phyloP scores from a whole-genome alignment of 108 stramenopile genomes.

The Skeletonema costatum region DNA sequence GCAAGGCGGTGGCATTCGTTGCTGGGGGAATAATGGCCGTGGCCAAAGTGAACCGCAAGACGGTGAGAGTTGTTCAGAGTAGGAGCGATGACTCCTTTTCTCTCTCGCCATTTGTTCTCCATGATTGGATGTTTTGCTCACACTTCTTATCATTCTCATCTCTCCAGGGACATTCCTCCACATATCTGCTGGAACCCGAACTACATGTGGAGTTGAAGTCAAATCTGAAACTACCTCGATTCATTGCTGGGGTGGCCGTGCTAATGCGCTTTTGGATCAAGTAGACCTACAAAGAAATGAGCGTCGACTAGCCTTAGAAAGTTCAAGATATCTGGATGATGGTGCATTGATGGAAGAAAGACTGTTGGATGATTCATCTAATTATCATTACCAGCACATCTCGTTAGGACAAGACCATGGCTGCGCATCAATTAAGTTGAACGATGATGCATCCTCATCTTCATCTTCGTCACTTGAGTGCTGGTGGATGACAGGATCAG shows the following conservation, averaged over 20 bases:
- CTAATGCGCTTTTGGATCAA: conserved; percentile 30
- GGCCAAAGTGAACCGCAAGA: conserved; percentile 36
- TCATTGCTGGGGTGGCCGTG: conserved; percentile 41
- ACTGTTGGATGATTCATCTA: not conserved
- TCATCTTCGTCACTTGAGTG: conserved; percentile 20
- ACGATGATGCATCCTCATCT: not conserved
- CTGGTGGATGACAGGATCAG: conserved; percentile 42
- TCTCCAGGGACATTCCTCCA: conserved; percentile 31
- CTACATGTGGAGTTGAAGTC: conserved; percentile 30
- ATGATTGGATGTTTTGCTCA: too few relatives aligned
- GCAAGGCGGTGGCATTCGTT: conserved; percentile 19
- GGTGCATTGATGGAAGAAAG: not conserved
- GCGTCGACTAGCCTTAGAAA: not conserved
- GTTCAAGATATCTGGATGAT: not conserved
- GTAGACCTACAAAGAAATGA: not conserved
- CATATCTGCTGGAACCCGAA: conserved; percentile 25
- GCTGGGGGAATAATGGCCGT: conserved; percentile 42
- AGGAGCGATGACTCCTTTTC: not conserved
- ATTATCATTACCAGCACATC: conserved; percentile 14
- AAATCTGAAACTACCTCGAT: conserved; percentile 9
- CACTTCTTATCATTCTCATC: not conserved
- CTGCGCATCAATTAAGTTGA: conserved; percentile 9
- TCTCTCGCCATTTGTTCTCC: not conserved
- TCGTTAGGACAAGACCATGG: conserved; percentile 43
- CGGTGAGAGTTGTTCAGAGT: conserved; percentile 17